These are phyloP conservation scores for Podosphaera leucotricha DNA, from an alignment of 2,329 filamentous ascomycete genomes.

Conservation along the genomic window DNA sequence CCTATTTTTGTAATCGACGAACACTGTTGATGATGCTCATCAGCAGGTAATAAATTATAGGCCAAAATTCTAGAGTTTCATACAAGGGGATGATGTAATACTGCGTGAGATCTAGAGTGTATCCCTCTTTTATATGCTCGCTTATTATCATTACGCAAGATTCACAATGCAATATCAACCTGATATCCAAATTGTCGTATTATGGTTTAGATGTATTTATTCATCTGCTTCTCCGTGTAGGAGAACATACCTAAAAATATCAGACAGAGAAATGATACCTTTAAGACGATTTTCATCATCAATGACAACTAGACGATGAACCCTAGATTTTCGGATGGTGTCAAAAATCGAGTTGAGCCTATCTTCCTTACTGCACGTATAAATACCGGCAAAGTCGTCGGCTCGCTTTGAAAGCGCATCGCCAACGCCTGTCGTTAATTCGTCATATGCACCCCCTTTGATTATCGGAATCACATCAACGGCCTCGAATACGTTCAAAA, in stretches of 20 bases:
- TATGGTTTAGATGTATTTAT: conserved; percentile 3
- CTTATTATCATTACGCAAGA: neutral
- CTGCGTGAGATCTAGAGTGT: neutral
- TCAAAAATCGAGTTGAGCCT: conserved; percentile 90
- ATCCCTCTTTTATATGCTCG: neutral
- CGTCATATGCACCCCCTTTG: conserved; percentile 80
- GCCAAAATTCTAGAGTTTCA: neutral
- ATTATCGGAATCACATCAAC: conserved; percentile 94
- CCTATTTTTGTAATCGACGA: no score
- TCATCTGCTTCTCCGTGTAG: conserved; percentile 26
- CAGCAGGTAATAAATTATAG: neutral
- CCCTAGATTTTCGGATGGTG: conserved; percentile 81
- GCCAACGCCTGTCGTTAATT: conserved; percentile 64
- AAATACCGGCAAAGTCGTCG: conserved; percentile 87
- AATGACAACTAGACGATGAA: conserved; percentile 80
- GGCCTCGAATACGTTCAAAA: conserved; percentile 93
- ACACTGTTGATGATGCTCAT: neutral
- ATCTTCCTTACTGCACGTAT: conserved; percentile 82
- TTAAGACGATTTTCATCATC: conserved; percentile 71
- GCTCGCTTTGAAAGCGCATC: conserved; percentile 71
- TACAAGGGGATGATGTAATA: neutral
- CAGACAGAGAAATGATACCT: conserved; percentile 79
- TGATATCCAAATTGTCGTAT: neutral
- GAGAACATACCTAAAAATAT: conserved; percentile 88
- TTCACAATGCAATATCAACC: neutral